These are phyloP conservation scores for Hymenoscyphus albidus DNA, from an alignment of 2,329 filamentous ascomycete genomes.

Conservation along the genomic window DNA sequence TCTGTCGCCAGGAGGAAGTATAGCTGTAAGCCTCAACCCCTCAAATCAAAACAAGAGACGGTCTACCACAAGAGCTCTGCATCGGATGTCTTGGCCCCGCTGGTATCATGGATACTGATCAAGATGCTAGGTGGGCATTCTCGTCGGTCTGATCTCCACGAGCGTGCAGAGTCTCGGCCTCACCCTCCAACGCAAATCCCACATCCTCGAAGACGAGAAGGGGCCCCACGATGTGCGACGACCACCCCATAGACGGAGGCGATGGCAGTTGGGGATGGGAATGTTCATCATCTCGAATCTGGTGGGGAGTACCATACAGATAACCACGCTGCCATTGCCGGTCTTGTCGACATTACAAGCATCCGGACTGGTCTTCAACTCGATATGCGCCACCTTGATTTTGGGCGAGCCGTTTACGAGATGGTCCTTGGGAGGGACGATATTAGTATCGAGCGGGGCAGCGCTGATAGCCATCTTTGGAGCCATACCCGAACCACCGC, in stretches of 20 bases:
- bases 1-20: conserved; percentile 72
- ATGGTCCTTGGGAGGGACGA: conserved; percentile 86
- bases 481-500: conserved; percentile 87
- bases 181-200: conserved; percentile 95
- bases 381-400: conserved; percentile 90
- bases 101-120: conserved; percentile 15
- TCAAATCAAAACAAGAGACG: not conserved
- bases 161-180: conserved; percentile 92
- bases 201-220: conserved; percentile 96
- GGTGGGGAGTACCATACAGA: conserved; percentile 92
- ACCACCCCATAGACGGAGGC: conserved; percentile 81
- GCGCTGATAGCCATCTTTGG: conserved; percentile 90
- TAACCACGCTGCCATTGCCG: conserved; percentile 89
- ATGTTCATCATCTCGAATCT: conserved; percentile 97
- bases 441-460: conserved; percentile 85
- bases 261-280: conserved; percentile 96
- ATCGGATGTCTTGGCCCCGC: not conserved
- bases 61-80: not conserved
- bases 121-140: conserved; percentile 70
- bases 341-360: conserved; percentile 94
- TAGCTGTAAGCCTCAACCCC: conserved; percentile 55
- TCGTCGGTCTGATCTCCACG: conserved; percentile 90
- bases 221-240: conserved; percentile 69
- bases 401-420: conserved; percentile 90
- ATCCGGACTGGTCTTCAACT: conserved; percentile 96